A percentile compares a stretch with the other conserved stretches of the same genome.
Conservation (phyloP, 2,329 filamentous ascomycete genomes). For the Metarhizium guizhouense region DNA sequence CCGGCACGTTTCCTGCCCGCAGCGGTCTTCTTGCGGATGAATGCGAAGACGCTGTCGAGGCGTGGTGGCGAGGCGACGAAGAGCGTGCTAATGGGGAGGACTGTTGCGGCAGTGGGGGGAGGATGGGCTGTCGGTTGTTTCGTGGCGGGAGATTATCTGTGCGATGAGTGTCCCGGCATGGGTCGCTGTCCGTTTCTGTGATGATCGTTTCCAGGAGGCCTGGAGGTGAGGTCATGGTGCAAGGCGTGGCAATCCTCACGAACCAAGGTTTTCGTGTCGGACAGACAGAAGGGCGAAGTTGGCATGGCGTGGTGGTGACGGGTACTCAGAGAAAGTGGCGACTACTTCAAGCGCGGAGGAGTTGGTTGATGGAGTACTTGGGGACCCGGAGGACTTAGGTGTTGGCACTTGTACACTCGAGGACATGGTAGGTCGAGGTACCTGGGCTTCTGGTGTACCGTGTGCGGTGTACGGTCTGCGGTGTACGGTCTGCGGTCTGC, state of each 20-base stretch:
- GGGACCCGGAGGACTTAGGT: too few species aligned
- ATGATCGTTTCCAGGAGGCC: background rate
- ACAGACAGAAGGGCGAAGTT: too few species aligned
- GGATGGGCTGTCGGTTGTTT: background rate
- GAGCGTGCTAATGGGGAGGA: slow-evolving; percentile 9
- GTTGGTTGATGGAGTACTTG: too few species aligned
- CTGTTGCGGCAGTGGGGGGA: slow-evolving; percentile 6
- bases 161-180: background rate
- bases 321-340: too few species aligned
- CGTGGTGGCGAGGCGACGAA: slow-evolving; percentile 9
- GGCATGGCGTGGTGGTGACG: too few species aligned
- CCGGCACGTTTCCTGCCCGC: background rate
- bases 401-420: too few species aligned
- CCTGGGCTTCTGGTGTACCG: too few species aligned
- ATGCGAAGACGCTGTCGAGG: background rate
- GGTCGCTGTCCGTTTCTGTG: background rate
- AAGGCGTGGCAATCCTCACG: background rate
- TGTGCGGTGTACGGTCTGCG: too few species aligned
- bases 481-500: too few species aligned
- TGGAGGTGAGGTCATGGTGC: background rate
- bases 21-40: background rate
- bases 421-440: too few species aligned
- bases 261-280: background rate
- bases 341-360: too few species aligned
- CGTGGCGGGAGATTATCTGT: background rate